Evolutionary conservation across 352 stramenopile genomes (phyloP).

Genomic region (Phytophthora palmivora): DNA sequence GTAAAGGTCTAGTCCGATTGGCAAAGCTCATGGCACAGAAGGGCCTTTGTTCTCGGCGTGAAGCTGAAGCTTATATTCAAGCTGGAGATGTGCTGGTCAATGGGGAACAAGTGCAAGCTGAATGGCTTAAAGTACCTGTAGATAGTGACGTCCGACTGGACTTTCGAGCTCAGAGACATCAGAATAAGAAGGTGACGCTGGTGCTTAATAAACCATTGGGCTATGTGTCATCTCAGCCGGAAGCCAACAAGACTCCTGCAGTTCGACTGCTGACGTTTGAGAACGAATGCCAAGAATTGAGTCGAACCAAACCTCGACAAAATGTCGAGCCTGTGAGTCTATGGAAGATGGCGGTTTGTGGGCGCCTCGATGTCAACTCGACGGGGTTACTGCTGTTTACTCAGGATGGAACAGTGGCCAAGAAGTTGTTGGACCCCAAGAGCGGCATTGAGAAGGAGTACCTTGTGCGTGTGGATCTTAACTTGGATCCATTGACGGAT

Average conservation of each 20-base stretch:
- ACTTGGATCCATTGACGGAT: slow-evolving; percentile 50
- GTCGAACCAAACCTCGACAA: slow-evolving; percentile 45
- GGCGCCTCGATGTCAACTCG: slow-evolving; percentile 85
- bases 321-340: slow-evolving; percentile 63
- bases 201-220: slow-evolving; percentile 87
- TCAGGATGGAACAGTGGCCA: slow-evolving; percentile 79
- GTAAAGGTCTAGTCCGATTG: slow-evolving; percentile 55
- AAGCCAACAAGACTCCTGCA: slow-evolving; percentile 67
- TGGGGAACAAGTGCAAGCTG: slow-evolving; percentile 60
- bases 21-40: slow-evolving; percentile 85
- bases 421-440: slow-evolving; percentile 78
- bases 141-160: slow-evolving; percentile 69
- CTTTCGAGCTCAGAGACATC: slow-evolving; percentile 70
- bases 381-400: slow-evolving; percentile 85
- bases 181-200: slow-evolving; percentile 81
- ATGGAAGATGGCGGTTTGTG: slow-evolving; percentile 85
- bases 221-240: slow-evolving; percentile 82
- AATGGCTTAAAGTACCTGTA: slow-evolving; percentile 74
- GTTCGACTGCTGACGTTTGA: slow-evolving; percentile 79
- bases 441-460: slow-evolving; percentile 87
- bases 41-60: slow-evolving; percentile 80
- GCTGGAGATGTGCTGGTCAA: slow-evolving; percentile 77
- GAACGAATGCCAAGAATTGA: slow-evolving; percentile 81
- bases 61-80: slow-evolving; percentile 87
- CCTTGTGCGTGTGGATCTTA: slow-evolving; percentile 74